Base-by-base conservation (phyloP, 1,139 yeast genomes). In the Williopsis jadinii region DNA sequence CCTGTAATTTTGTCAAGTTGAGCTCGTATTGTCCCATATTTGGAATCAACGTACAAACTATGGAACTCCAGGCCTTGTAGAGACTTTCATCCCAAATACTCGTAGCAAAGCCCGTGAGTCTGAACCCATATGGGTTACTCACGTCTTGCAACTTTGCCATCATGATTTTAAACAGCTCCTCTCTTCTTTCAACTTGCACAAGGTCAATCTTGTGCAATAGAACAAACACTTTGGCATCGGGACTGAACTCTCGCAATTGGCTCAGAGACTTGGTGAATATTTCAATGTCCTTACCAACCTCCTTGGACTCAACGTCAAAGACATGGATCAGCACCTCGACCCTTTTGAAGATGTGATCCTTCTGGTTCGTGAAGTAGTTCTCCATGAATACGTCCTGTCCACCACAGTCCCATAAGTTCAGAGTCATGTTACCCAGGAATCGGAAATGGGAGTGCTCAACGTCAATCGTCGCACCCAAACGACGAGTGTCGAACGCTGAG, bases 371-470 rank as follows among this genome's bases (percentile, higher is more conserved):
- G 55, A 85, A 80, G 60, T 92, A 92, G 63, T 88, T 90, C 58
- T 90, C 97, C 86, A 94, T 90, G 55, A 90, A 94, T 3, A 85
- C 90, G 61, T 92, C 97, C 62, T 92, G 99, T 3, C 95, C 95
- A 52, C 98, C 99, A 65, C 98, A 92, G 61, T 92, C 99, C 98
- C 98, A 90, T 30, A 92, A 68, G 54, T 92, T 92, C 43, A 92
- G 71, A 2, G 97, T 88, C 95, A 92, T 87, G 60, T 92, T 90
- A 5, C 97, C 97, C 46, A 92, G 68, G 58, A 92, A 90, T 43
- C 97, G 69, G 41, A 92, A 68, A 63, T 92, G 96, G 5, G 97
- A 88, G 59, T 92, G 97, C 59, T 94, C 98, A 26, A 92, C 97
- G 58, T 94, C 98, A 46, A 94, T 90, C 1, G 98, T 92, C 24